phyloP scores from a whole-genome alignment of 257 asterid species.

The Solanum neorickii region DNA sequence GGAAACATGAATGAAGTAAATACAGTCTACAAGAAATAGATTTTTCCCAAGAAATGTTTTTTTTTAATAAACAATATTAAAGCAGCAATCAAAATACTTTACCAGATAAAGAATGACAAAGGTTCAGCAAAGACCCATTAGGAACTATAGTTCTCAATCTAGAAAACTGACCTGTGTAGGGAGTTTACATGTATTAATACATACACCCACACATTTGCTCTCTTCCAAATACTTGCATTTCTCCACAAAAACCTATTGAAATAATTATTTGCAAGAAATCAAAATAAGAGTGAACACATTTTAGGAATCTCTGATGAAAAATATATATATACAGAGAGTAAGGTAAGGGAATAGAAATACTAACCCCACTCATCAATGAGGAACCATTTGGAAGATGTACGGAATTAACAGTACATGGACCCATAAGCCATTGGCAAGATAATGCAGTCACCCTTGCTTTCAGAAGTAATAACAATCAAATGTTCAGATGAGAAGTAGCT shows the following conservation, averaged over 20 bases:
- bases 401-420: slow-evolving; percentile 59
- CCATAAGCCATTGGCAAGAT: slow-evolving; percentile 91
- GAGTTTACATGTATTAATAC: slow-evolving; percentile 79
- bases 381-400: slow-evolving; percentile 57
- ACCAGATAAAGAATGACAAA: not conserved
- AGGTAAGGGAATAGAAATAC: not conserved
- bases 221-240: slow-evolving; percentile 88
- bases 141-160: not conserved
- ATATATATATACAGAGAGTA: not conserved
- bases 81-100: not conserved
- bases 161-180: slow-evolving; percentile 67
- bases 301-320: not conserved
- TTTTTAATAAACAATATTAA: not conserved
- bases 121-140: not conserved
- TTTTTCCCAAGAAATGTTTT: not conserved
- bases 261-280: not conserved
- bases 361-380: slow-evolving; percentile 71
- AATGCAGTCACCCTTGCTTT: slow-evolving; percentile 88
- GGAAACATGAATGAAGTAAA: not conserved
- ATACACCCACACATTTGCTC: slow-evolving; percentile 86
- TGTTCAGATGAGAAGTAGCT: not conserved
- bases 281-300: not conserved
- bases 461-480: slow-evolving; percentile 5
- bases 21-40: not conserved
- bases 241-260: slow-evolving; percentile 61